Percentiles rank a stretch among this genome's conserved stretches.
These are phyloP conservation scores for Termitomyces sp. DNA, from an alignment of 768 basidiomycete genomes.

Conservation along the genomic window DNA sequence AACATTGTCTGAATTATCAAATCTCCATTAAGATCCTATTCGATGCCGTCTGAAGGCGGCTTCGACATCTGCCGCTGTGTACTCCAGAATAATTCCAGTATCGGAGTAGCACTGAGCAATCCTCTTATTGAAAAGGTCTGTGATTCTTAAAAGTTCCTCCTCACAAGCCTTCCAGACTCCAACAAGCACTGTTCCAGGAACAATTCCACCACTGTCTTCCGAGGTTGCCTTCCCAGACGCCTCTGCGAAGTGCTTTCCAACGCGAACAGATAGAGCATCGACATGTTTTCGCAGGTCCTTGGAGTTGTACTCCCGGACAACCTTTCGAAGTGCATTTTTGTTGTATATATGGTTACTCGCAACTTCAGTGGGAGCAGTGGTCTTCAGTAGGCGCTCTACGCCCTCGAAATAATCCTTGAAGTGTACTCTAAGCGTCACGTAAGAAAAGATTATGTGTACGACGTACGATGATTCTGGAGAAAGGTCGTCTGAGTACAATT, in stretches of 20 bases:
- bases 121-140: slow-evolving; percentile 59
- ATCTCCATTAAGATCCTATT: slow-evolving; percentile 9
- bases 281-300: slow-evolving; percentile 90
- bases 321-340: slow-evolving; percentile 74
- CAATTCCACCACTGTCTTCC: slow-evolving; percentile 50
- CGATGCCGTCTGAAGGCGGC: slow-evolving; percentile 68
- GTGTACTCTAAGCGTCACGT: background rate
- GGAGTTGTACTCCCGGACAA: slow-evolving; percentile 75
- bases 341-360: slow-evolving; percentile 70
- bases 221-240: slow-evolving; percentile 60
- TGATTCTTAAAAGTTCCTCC: slow-evolving; percentile 71
- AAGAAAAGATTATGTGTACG: background rate
- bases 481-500: slow-evolving; percentile 80
- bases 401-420: slow-evolving; percentile 91
- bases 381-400: slow-evolving; percentile 80
- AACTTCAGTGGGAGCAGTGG: slow-evolving; percentile 73
- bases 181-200: slow-evolving; percentile 62
- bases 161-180: slow-evolving; percentile 92
- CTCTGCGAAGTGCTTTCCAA: slow-evolving; percentile 95
- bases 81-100: slow-evolving; percentile 69
- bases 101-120: slow-evolving; percentile 80
- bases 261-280: slow-evolving; percentile 82
- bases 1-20: background rate
- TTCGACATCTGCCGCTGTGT: slow-evolving; percentile 69
- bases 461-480: slow-evolving; percentile 81